Base-by-base conservation (phyloP, 768 basidiomycete species). In the Mycena vitilis region DNA sequence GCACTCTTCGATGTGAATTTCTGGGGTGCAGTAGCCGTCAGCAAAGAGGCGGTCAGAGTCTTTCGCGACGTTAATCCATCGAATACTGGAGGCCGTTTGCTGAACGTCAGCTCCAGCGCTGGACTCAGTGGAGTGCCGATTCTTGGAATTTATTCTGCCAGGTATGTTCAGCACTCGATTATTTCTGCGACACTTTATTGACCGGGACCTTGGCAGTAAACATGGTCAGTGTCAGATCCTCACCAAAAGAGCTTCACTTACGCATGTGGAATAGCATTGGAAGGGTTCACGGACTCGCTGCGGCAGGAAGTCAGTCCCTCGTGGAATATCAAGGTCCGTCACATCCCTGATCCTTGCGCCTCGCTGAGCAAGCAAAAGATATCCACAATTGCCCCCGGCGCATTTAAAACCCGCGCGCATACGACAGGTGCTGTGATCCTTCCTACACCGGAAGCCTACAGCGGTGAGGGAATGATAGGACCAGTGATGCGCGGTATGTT, bases 11-110 rank as follows among this genome's bases (percentile, higher is more conserved):
- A 69, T n/a, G 30, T 69, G 7, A 65, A 69, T 30, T 73, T 76
- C 38, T 76, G 74, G 77, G 73, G 75, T 7, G 73, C 72, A 7
- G 23, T 64, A 16, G 34, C 38, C 2, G 65, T 66, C 12, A 60
- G 57, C 57, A 66, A 51, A 23, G 65, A 66, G 65, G 65, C 65
- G 1, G 49, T 66, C 40, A 25, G 65, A n/a, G 57, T 66, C 7
- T 62, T 67, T 36, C 58, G 66, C 25, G 66, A 67, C 16, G 51
- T 61, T 15, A 67, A 61, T 34, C 63, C 58, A 0, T 2, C 2
- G 15, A 48, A 34, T 11, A 18, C n/a, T 23, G 63, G 63, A 4
- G 63, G 68, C 20, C 57, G 58, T 20, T 34, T 70, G 9, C 23
- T 70, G 48, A 65, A 65, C 53, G 58, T 65, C 15, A 60, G 48